Conservation (phyloP, 768 basidiomycete species). For the Auriscalpium orientale region DNA sequence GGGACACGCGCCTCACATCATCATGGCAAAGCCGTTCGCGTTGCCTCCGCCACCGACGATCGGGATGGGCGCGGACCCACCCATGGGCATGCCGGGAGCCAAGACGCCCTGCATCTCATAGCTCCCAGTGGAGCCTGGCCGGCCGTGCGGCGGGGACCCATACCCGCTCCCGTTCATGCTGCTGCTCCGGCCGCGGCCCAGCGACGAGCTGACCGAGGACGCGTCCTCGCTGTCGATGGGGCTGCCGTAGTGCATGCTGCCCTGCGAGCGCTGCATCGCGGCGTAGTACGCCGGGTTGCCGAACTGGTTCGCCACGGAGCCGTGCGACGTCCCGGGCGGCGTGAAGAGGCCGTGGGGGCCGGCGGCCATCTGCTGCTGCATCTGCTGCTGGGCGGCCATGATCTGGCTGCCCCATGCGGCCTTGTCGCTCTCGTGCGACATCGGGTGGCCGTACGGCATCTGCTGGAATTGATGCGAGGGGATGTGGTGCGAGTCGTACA, state of each 20-base stretch:
- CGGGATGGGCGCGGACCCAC: slow-evolving; percentile 26
- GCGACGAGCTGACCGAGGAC: slow-evolving; percentile 31
- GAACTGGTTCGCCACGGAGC: slow-evolving; percentile 12
- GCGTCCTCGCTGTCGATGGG: slow-evolving; percentile 32
- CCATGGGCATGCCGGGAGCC: slow-evolving; percentile 14
- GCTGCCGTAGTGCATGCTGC: slow-evolving; percentile 20
- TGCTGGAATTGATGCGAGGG: slow-evolving; percentile 25
- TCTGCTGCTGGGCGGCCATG: slow-evolving; percentile 7
- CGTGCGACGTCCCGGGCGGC: slow-evolving; percentile 10
- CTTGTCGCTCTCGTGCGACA: slow-evolving; percentile 21
- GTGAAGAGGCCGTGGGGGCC: slow-evolving; percentile 7
- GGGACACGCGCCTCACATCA: slow-evolving; percentile 20
- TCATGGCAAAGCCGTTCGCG: slow-evolving; percentile 32
- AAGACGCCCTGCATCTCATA: slow-evolving; percentile 29
- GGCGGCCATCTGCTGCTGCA: slow-evolving; percentile 12
- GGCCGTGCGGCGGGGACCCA: slow-evolving; percentile 23
- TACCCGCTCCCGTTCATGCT: slow-evolving; percentile 30
- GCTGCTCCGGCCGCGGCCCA: slow-evolving; percentile 26
- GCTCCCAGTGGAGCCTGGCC: slow-evolving; percentile 17
- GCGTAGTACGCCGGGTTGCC: slow-evolving; percentile 16
- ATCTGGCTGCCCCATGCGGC: slow-evolving; percentile 21
- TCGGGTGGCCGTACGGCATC: slow-evolving; percentile 15
- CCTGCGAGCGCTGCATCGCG: slow-evolving; percentile 25
- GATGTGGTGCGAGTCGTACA: slow-evolving; percentile 32
- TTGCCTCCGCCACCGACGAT: slow-evolving; percentile 30